These are phyloP conservation scores for Silene coronaria DNA, from an alignment of 179 eudicot species.

Conservation along the genomic window DNA sequence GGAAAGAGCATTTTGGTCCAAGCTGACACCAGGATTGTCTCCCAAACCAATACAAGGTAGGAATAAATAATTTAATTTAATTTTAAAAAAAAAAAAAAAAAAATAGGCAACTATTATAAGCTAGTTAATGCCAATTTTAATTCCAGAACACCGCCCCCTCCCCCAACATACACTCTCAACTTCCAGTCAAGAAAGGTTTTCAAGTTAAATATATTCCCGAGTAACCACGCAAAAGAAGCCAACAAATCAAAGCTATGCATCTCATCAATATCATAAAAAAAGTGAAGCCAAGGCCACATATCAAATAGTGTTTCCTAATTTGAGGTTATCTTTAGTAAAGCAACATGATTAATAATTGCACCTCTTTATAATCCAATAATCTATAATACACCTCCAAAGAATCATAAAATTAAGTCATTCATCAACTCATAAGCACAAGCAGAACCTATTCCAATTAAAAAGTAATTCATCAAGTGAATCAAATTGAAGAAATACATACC, in stretches of 20 bases:
- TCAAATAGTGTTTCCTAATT: not conserved
- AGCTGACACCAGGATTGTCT: not conserved
- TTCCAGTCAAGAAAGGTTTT: not conserved
- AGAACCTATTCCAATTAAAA: not conserved
- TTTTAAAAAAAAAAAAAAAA: too few species aligned
- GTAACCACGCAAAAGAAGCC: not conserved
- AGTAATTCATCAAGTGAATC: not conserved
- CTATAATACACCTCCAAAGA: not conserved
- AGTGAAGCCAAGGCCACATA: not conserved
- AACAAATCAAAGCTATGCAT: not conserved
- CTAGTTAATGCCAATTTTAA: not conserved
- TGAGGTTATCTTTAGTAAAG: slow-evolving; percentile 1
- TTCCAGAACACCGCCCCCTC: not conserved
- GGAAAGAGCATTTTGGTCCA: not conserved
- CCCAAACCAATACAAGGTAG: not conserved
- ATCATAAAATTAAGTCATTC: not conserved
- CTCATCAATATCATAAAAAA: not conserved
- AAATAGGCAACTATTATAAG: not conserved
- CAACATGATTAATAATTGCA: not conserved
- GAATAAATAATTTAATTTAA: not conserved
- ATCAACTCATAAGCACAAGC: not conserved
- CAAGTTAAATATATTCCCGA: not conserved
- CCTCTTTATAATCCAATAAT: not conserved
- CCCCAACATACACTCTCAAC: not conserved
- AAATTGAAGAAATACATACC: slow-evolving; percentile 34